Conservation (phyloP, 2,329 filamentous ascomycete species). For the Nigrospora sphaerica region DNA sequence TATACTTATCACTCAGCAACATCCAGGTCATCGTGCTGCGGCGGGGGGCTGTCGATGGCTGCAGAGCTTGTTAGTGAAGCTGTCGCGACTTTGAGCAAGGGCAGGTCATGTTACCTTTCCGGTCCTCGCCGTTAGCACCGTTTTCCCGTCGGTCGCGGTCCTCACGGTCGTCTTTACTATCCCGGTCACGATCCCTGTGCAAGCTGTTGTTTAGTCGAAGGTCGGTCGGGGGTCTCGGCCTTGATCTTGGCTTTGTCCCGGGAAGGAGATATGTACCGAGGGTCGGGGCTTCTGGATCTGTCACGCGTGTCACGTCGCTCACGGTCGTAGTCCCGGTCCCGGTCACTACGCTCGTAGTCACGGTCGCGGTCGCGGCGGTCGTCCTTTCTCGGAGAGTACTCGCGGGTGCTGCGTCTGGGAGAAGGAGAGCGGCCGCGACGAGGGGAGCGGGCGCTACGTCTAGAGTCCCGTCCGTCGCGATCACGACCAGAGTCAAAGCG, state of each 20-base stretch:
- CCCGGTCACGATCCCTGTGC: conserved; percentile 33
- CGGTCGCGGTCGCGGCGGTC: conserved; percentile 77
- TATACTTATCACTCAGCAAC: conserved; percentile 64
- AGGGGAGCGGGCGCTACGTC: conserved; percentile 52
- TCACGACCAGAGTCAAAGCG: conserved; percentile 90
- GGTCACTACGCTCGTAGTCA: conserved; percentile 37
- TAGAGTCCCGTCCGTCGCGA: conserved; percentile 47
- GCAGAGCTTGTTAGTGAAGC: not conserved
- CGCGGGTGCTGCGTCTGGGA: conserved; percentile 67
- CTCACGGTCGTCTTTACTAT: conserved; percentile 59
- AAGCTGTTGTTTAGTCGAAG: not conserved
- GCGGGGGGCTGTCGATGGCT: conserved; percentile 70
- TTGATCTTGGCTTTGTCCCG: not conserved
- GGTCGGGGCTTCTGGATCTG: conserved; percentile 64
- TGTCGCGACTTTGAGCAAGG: conserved; percentile 7
- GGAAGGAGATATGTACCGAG: conserved; percentile 18
- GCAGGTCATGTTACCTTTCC: conserved; percentile 61
- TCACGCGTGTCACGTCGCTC: conserved; percentile 55
- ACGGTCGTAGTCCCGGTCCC: conserved; percentile 45
- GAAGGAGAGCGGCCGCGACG: conserved; percentile 68
- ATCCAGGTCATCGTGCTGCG: conserved; percentile 89
- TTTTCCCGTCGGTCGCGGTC: conserved; percentile 70
- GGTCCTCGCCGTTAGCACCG: conserved; percentile 76
- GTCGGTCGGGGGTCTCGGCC: conserved; percentile 2
- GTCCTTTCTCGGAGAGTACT: conserved; percentile 84